phyloP scores from a whole-genome alignment of 2,329 filamentous ascomycete genomes.

The Botrytis tulipae region DNA sequence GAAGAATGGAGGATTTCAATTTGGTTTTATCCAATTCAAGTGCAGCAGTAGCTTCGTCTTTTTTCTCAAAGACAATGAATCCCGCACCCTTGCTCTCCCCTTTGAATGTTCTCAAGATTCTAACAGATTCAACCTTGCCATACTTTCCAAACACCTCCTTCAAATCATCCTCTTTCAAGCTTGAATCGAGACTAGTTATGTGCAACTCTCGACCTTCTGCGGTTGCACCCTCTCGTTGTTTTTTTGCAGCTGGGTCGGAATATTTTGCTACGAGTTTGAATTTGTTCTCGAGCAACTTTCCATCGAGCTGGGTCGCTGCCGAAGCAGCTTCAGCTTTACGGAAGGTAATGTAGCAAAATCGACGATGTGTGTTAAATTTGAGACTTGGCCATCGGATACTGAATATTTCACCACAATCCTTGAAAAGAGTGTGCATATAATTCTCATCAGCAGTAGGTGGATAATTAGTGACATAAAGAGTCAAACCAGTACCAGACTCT shows the following conservation, averaged over 20 bases:
- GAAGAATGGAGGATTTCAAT: slow-evolving; percentile 64
- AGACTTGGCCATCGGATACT: slow-evolving; percentile 88
- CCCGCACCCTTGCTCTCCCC: slow-evolving; percentile 74
- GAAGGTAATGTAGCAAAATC: slow-evolving; percentile 97
- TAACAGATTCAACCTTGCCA: slow-evolving; percentile 70
- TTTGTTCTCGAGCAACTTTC: slow-evolving; percentile 64
- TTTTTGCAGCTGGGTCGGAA: slow-evolving; percentile 77
- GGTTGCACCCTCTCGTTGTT: slow-evolving; percentile 73
- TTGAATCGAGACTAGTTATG: slow-evolving; percentile 65
- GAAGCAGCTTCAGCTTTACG: slow-evolving; percentile 64
- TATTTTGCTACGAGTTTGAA: slow-evolving; percentile 74
- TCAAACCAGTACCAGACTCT: slow-evolving; percentile 71
- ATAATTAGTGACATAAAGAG: slow-evolving; percentile 88
- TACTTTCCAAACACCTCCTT: slow-evolving; percentile 70
- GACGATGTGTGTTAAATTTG: slow-evolving; percentile 81
- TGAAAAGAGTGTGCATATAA: slow-evolving; percentile 67
- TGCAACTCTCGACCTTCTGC: slow-evolving; percentile 88
- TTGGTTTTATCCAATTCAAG: slow-evolving; percentile 68
- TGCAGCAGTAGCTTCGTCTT: slow-evolving; percentile 67
- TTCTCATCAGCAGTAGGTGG: slow-evolving; percentile 71
- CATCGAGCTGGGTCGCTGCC: slow-evolving; percentile 71
- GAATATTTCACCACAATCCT: slow-evolving; percentile 75
- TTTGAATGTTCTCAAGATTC: slow-evolving; percentile 65
- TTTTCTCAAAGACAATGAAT: slow-evolving; percentile 74
- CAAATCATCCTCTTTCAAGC: slow-evolving; percentile 65